phyloP scores from a whole-genome alignment of 768 basidiomycete species.

The Collybia nuda region DNA sequence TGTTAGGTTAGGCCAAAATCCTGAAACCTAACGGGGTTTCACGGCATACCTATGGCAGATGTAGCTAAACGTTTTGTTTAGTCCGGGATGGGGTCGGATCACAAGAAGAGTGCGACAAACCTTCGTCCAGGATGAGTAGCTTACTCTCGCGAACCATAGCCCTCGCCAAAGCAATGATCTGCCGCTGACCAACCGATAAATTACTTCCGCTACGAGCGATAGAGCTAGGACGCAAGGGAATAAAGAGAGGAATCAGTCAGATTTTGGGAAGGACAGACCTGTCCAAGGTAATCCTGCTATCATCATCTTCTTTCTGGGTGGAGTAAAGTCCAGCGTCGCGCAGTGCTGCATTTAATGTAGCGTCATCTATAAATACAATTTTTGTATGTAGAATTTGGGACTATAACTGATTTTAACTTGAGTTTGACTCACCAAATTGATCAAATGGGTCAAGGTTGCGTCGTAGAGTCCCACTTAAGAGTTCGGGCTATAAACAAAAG shows the following conservation, averaged over 20 bases:
- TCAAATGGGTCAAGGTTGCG: constrained; percentile 67
- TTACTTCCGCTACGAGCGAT: constrained; percentile 60
- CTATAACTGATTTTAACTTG: not conserved
- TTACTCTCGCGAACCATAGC: too few relatives aligned
- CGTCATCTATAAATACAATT: too few relatives aligned
- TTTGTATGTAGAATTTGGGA: too few relatives aligned
- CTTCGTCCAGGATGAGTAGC: constrained; percentile 62
- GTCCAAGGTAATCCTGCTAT: constrained; percentile 48
- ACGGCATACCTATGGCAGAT: constrained; percentile 49
- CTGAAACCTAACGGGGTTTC: too few relatives aligned
- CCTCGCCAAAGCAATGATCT: too few relatives aligned
- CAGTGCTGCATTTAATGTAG: constrained; percentile 32
- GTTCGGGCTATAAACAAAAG: constrained; percentile 30
- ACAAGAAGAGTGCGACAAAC: constrained; percentile 27
- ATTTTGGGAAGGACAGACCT: constrained; percentile 6
- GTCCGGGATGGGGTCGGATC: constrained; percentile 32
- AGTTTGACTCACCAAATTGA: constrained; percentile 33
- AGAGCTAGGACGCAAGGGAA: constrained; percentile 1
- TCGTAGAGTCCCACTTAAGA: constrained; percentile 60
- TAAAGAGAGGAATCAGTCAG: too few relatives aligned
- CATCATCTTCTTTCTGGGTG: constrained; percentile 36
- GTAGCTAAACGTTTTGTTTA: constrained; percentile 38
- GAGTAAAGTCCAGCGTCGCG: constrained; percentile 41
- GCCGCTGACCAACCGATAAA: too few relatives aligned
- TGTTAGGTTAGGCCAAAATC: too few relatives aligned